Base-by-base conservation (phyloP, 257 asterid species). In the Solanum pinnatisectum region DNA sequence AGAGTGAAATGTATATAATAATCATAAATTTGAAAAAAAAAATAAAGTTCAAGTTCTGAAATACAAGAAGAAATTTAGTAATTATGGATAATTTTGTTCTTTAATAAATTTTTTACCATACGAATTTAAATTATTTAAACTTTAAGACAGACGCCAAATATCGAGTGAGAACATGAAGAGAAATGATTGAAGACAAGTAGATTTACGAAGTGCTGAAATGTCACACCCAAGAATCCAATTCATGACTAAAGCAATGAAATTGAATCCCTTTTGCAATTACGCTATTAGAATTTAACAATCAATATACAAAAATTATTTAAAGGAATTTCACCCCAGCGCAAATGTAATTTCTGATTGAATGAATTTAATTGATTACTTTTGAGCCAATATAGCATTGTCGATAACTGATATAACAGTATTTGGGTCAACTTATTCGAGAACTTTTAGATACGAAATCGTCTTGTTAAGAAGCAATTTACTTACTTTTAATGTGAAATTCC, bases 91-190 rank as follows among this genome's bases (percentile, higher is more conserved):
- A 9, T 4, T 60, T 60, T 4, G 4, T 60, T 10, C 4, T 65
- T n/a, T 3, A 65, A 65, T n/a, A 11, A n/a, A n/a, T 0, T n/a
- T 63, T 65, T n/a, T 0, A 1, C 1, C 3, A 0, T 25, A n/a
- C 2, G 0, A n/a, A 65, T 65, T 63, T 3, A 13, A 65, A 65
- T 10, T 4, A n/a, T n/a, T n/a, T 10, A 2, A 65, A 11, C 8
- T 10, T 11, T 4, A 10, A n/a, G 2, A 65, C 3, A 6, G 16
- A 65, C 14, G 4, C 5, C 18, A n/a, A n/a, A 10, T n/a, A 63
- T 5, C 8, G 1, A 0, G n/a, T 20, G 4, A 56, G 15, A 52
- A 56, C 4, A 6, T 15, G 22, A 49, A 63, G 8, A 63, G 27
- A 60, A 60, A 30, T 30, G 37, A 68, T 68, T 68, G 37, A 68